Evolutionary conservation across 345 rosid genomes (phyloP).

Genomic region (Brassica rapa): DNA sequence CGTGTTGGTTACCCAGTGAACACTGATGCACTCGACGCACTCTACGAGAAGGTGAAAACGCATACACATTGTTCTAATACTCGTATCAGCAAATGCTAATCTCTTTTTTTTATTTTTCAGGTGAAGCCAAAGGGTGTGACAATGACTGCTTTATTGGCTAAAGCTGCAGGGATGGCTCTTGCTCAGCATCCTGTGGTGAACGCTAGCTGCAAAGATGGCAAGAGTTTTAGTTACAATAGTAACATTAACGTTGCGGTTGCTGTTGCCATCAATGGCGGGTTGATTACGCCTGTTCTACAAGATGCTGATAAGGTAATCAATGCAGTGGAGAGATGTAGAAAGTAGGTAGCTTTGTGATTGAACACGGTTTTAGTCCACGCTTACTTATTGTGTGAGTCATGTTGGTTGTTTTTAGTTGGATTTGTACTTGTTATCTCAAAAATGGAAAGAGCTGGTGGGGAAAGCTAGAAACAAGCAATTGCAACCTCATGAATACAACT

Average conservation of each 20-base stretch:
- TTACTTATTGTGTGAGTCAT: not conserved
- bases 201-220: conserved; percentile 86
- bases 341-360: conserved; percentile 21
- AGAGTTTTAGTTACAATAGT: conserved; percentile 69
- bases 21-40: conserved; percentile 82
- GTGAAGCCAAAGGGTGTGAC: conserved; percentile 96
- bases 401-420: conserved; percentile 65
- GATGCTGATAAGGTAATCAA: conserved; percentile 85
- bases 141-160: conserved; percentile 90
- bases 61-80: not conserved
- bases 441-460: conserved; percentile 94
- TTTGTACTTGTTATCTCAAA: conserved; percentile 78
- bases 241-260: conserved; percentile 89
- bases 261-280: conserved; percentile 87
- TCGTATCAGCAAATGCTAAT: not conserved
- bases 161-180: conserved; percentile 94
- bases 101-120: conserved; percentile 35
- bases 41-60: conserved; percentile 69
- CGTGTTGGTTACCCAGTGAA: conserved; percentile 87
- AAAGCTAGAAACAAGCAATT: conserved; percentile 86
- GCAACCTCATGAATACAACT: conserved; percentile 91
- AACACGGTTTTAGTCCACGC: not conserved
- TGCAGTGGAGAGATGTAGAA: not conserved
- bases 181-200: conserved; percentile 92
- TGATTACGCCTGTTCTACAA: conserved; percentile 96